Percentiles rank a stretch among this genome's conserved stretches.
Conservation (phyloP, 257 asterid species). For the Capsicum rhomboideum region DNA sequence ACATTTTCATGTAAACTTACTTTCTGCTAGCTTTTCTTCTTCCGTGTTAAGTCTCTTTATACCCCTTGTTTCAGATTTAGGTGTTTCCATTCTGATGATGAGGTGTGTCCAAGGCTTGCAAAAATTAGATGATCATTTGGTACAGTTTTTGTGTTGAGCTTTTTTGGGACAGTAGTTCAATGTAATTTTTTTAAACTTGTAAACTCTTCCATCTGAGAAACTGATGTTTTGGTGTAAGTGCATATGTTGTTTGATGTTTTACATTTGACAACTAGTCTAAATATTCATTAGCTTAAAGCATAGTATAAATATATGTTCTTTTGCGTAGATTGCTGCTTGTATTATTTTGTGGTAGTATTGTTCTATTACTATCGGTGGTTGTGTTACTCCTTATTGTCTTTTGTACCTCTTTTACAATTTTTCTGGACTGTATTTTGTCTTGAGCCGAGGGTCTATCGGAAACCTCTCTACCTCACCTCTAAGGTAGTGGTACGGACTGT, state of each 20-base stretch:
- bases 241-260: neutral
- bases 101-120: neutral
- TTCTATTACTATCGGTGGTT: too few species aligned
- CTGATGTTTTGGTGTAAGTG: neutral
- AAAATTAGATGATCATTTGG: neutral
- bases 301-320: too few species aligned
- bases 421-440: too few species aligned
- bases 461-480: too few species aligned
- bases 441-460: too few species aligned
- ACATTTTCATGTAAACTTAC: neutral
- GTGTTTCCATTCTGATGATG: neutral
- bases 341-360: too few species aligned
- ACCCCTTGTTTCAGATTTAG: neutral
- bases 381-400: too few species aligned
- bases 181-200: neutral
- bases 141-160: neutral
- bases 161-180: neutral
- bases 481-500: too few species aligned
- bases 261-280: neutral
- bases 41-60: neutral
- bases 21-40: neutral
- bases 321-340: too few species aligned
- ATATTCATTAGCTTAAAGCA: too few species aligned
- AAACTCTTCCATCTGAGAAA: neutral
- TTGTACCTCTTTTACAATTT: too few species aligned